phyloP scores from a whole-genome alignment of 2,329 filamentous ascomycete genomes.

The Colletotrichum karsti region DNA sequence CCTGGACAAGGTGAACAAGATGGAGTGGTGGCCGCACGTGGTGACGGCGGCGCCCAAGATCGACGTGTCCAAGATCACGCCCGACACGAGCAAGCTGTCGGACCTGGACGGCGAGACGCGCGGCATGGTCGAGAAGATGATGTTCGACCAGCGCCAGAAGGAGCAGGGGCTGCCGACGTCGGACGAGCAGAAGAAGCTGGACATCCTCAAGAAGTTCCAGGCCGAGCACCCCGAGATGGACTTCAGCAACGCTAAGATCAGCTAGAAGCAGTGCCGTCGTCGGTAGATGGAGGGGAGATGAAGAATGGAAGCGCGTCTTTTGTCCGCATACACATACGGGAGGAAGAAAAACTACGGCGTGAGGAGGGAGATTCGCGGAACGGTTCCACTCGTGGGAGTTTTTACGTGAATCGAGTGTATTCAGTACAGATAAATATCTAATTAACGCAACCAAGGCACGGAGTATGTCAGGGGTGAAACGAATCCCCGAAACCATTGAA shows the following conservation, averaged over 20 bases:
- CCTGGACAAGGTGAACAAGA: constrained; percentile 95
- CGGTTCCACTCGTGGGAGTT: neutral
- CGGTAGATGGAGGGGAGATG: neutral
- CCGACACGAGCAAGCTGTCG: constrained; percentile 89
- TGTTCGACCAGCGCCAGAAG: constrained; percentile 98
- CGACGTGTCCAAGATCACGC: constrained; percentile 93
- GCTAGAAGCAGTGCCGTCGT: neutral
- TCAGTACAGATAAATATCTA: neutral
- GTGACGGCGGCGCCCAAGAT: constrained; percentile 88
- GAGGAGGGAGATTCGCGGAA: neutral
- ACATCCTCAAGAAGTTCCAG: constrained; percentile 94
- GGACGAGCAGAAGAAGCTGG: constrained; percentile 94
- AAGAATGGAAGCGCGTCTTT: too few relatives aligned
- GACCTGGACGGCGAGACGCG: constrained; percentile 96
- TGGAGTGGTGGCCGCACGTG: constrained; percentile 98
- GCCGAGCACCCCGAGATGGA: constrained; percentile 78
- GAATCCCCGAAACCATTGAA: constrained; percentile 63
- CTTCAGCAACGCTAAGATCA: constrained; percentile 75
- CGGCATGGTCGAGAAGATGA: constrained; percentile 99
- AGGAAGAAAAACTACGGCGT: too few relatives aligned
- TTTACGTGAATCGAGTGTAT: neutral
- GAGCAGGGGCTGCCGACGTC: constrained; percentile 88
- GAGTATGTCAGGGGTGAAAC: constrained; percentile 69
- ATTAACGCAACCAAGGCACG: neutral
- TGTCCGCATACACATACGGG: too few relatives aligned